phyloP scores from a whole-genome alignment of 2,329 filamentous ascomycete genomes.

The Zarea fungicola region DNA sequence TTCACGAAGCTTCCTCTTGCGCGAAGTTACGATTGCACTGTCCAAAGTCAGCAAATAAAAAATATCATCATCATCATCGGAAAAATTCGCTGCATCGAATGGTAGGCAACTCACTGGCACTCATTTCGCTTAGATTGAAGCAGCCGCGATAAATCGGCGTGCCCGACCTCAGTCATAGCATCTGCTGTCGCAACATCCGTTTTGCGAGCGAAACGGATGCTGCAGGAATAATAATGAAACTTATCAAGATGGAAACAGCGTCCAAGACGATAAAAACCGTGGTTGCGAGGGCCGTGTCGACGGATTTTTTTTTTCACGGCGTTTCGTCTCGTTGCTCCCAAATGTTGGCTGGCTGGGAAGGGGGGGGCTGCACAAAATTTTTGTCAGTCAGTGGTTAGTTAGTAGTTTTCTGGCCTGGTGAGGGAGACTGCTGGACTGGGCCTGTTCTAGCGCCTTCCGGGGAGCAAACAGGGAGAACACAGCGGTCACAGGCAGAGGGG shows the following conservation, averaged over 20 bases:
- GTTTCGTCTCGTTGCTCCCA: conserved; percentile 8
- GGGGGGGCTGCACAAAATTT: conserved; percentile 22
- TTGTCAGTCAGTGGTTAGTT: conserved; percentile 19
- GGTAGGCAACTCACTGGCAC: conserved; percentile 48
- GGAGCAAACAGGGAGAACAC: background rate
- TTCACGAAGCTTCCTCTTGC: conserved; percentile 87
- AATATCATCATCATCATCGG: conserved; percentile 42
- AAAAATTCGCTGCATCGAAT: conserved; percentile 44
- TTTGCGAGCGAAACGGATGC: conserved; percentile 57
- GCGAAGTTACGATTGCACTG: conserved; percentile 72
- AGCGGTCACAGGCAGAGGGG: background rate
- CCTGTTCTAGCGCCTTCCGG: conserved; percentile 2
- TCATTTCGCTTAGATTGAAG: conserved; percentile 60
- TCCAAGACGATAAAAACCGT: conserved; percentile 27
- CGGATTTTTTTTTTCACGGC: conserved; percentile 20
- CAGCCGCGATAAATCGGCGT: conserved; percentile 60
- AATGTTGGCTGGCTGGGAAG: conserved; percentile 8
- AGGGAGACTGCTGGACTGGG: background rate
- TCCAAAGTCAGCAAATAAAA: conserved; percentile 38
- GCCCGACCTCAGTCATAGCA: conserved; percentile 68
- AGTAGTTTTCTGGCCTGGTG: background rate
- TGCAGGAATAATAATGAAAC: conserved; percentile 19
- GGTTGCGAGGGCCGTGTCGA: conserved; percentile 26
- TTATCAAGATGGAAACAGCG: conserved; percentile 25
- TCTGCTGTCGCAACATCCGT: conserved; percentile 64